A percentile compares a stretch with the other conserved stretches of the same genome.
Evolutionary conservation across 805 yeast species (phyloP).

Genomic region (Citeromyces matritensis): DNA sequence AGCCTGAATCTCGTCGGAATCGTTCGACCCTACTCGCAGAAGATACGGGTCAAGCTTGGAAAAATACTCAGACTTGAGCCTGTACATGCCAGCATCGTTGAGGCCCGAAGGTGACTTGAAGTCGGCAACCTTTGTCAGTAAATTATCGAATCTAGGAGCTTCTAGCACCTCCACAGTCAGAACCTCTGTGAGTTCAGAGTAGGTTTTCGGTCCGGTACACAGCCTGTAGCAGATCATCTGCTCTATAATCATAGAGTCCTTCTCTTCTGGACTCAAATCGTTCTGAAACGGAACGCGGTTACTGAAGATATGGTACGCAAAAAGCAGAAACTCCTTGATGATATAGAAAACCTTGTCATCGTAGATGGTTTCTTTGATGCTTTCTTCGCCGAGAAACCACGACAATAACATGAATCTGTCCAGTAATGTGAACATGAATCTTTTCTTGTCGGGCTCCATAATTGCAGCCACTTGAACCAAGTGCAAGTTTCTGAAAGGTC

Average conservation of each 20-base stretch:
- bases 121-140: constrained; percentile 40
- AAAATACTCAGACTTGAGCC: constrained; percentile 30
- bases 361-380: constrained; percentile 20
- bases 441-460: constrained; percentile 17
- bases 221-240: constrained; percentile 32
- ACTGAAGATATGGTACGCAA: constrained; percentile 27
- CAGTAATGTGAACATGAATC: constrained; percentile 21
- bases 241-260: constrained; percentile 12
- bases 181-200: constrained; percentile 26
- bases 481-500: constrained; percentile 27
- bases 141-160: constrained; percentile 25
- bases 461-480: constrained; percentile 26
- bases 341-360: constrained; percentile 31
- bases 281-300: constrained; percentile 16
- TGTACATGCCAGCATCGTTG: constrained; percentile 52
- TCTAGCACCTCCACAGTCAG: constrained; percentile 18
- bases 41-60: constrained; percentile 44
- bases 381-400: constrained; percentile 26
- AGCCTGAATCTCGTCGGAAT: constrained; percentile 35
- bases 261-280: constrained; percentile 11
- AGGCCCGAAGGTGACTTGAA: constrained; percentile 55
- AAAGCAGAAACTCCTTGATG: constrained; percentile 23
- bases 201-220: constrained; percentile 36
- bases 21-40: constrained; percentile 26
- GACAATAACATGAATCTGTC: constrained; percentile 42